Conservation (phyloP, 768 basidiomycete genomes). For the Candolleomyces aberdarensis region DNA sequence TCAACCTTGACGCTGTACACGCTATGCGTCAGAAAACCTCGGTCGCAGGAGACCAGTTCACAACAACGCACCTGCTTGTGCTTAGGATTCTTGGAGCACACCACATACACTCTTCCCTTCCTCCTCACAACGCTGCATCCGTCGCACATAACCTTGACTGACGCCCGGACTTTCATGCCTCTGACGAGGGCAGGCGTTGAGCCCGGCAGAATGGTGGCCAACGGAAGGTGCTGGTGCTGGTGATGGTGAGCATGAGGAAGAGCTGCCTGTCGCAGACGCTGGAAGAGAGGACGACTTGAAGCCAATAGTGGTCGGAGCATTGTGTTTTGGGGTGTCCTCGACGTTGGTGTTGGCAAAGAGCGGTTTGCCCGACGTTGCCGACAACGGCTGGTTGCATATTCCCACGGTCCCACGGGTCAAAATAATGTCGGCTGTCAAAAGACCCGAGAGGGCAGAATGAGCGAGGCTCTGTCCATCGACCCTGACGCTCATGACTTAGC, state of each 20-base stretch:
- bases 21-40: conserved; percentile 9
- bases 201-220: conserved; percentile 18
- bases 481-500: neutral
- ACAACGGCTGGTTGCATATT: neutral
- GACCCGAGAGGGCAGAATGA: neutral
- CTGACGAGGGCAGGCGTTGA: conserved; percentile 41
- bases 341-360: neutral
- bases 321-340: neutral
- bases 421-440: neutral
- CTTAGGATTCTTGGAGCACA: conserved; percentile 92
- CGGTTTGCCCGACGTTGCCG: neutral
- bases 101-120: conserved; percentile 88
- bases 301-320: conserved; percentile 69
- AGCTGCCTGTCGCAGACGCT: conserved; percentile 42
- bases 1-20: conserved; percentile 64
- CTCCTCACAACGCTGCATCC: conserved; percentile 86
- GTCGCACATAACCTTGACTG: conserved; percentile 93
- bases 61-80: conserved; percentile 81
- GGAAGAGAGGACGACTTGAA: conserved; percentile 58
- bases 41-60: neutral
- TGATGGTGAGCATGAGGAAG: conserved; percentile 22
- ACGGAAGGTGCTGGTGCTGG: conserved; percentile 23
- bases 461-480: neutral
- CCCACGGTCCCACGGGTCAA: neutral
- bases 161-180: conserved; percentile 96